These are phyloP conservation scores for Arthrinium puccinioides DNA, from an alignment of 2,329 filamentous ascomycete genomes.

Conservation along the genomic window DNA sequence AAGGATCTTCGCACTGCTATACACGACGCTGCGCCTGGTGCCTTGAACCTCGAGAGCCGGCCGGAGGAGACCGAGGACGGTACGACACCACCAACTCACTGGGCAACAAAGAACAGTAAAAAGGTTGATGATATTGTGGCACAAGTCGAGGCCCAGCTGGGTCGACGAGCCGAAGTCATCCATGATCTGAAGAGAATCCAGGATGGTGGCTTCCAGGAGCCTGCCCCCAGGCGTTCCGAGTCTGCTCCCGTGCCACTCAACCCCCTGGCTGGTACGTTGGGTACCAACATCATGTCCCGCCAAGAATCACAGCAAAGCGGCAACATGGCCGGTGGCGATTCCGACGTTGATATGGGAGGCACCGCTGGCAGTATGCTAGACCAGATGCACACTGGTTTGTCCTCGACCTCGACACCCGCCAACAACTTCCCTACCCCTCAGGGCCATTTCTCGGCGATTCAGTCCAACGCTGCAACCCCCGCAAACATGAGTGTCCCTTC, in stretches of 20 bases:
- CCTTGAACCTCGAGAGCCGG: constrained; percentile 57
- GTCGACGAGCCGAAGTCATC: constrained; percentile 57
- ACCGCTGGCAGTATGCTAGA: constrained; percentile 60
- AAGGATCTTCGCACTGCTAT: constrained; percentile 63
- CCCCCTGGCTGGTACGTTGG: constrained; percentile 13
- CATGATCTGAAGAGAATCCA: constrained; percentile 64
- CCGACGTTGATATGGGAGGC: constrained; percentile 58
- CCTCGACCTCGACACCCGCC: constrained; percentile 51
- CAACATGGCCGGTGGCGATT: constrained; percentile 47
- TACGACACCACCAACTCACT: constrained; percentile 20
- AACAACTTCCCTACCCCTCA: constrained; percentile 57
- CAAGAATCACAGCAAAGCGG: constrained; percentile 49
- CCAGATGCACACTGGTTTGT: constrained; percentile 58
- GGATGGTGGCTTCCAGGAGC: constrained; percentile 68
- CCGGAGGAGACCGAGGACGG: constrained; percentile 43
- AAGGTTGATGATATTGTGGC: constrained; percentile 67
- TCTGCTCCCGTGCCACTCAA: constrained; percentile 9
- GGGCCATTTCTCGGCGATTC: constrained; percentile 45
- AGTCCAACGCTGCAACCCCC: constrained; percentile 52
- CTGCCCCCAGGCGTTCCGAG: constrained; percentile 36
- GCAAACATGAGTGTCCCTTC: constrained; percentile 38
- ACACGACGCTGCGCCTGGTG: constrained; percentile 51
- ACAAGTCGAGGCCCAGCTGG: constrained; percentile 65
- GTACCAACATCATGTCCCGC: constrained; percentile 34
- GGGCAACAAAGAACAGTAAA: constrained; percentile 36